These are phyloP conservation scores for Solanum chilense DNA, from an alignment of 257 asterid species.

Conservation along the genomic window DNA sequence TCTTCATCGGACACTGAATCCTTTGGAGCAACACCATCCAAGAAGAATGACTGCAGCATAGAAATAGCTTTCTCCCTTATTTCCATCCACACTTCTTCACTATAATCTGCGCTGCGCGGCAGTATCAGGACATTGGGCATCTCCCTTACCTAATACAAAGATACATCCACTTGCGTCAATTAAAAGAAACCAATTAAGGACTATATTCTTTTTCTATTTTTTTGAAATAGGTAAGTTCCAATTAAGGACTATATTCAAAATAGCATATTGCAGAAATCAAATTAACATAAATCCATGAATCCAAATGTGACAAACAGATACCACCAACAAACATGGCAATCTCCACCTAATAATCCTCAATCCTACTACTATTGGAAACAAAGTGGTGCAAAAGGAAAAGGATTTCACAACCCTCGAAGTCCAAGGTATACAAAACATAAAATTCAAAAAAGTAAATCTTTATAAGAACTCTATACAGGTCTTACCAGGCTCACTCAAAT, in stretches of 20 bases:
- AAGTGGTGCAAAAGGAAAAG: not conserved
- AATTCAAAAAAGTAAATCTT: not conserved
- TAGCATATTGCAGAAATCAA: not conserved
- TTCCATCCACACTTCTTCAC: conserved; percentile 99
- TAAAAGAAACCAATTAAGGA: conserved; percentile 4
- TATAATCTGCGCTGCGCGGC: conserved; percentile 98
- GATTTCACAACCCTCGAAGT: not conserved
- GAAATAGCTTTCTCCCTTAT: conserved; percentile 87
- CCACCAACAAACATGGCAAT: not conserved
- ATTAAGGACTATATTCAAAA: not conserved
- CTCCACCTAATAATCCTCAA: not conserved
- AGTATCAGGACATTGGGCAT: conserved; percentile 99
- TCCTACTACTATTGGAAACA: not conserved
- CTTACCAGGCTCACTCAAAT: not conserved
- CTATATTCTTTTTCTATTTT: not conserved
- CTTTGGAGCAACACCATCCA: conserved; percentile 60
- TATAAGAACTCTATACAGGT: not conserved
- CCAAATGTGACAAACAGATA: not conserved
- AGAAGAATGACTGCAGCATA: conserved; percentile 69
- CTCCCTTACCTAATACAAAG: conserved; percentile 65
- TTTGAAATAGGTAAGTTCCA: not conserved
- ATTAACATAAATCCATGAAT: not conserved
- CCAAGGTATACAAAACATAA: not conserved
- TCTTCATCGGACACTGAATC: conserved; percentile 86
- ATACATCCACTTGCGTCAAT: not conserved